These are phyloP conservation scores for Tetrapisispora iriomotensis DNA, from an alignment of 805 yeast species.

Conservation along the genomic window DNA sequence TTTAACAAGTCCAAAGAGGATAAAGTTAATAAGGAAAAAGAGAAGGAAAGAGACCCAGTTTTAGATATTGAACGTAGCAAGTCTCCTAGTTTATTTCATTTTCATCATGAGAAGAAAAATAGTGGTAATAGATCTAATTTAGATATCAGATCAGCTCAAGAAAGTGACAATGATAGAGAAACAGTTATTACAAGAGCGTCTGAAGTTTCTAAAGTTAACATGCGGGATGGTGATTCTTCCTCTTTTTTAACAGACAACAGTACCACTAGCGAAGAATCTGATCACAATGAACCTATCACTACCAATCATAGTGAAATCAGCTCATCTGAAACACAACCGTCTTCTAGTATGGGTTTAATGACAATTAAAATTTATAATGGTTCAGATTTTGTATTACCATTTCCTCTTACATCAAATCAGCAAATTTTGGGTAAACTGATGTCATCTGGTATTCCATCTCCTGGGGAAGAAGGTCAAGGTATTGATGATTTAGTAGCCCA, in stretches of 20 bases:
- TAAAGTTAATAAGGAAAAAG: conserved; percentile 6
- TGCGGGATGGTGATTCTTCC: conserved; percentile 5
- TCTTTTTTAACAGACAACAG: conserved; percentile 5
- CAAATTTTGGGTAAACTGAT: conserved; percentile 52
- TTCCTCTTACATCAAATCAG: conserved; percentile 52
- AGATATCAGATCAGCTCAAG: neutral
- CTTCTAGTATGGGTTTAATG: conserved; percentile 45
- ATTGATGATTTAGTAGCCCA: conserved; percentile 16
- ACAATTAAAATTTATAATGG: conserved; percentile 71
- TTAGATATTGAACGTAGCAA: neutral
- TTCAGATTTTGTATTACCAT: conserved; percentile 55
- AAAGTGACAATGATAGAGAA: neutral
- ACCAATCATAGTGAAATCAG: neutral
- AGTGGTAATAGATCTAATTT: neutral
- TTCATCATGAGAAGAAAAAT: conserved; percentile 4
- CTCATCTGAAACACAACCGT: neutral
- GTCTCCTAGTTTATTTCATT: neutral
- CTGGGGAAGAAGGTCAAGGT: conserved; percentile 8
- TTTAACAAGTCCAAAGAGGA: conserved; percentile 22
- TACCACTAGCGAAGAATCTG: conserved; percentile 3
- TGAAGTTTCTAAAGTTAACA: conserved; percentile 4
- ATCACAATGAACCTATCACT: neutral
- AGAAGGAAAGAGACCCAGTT: neutral
- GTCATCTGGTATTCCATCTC: conserved; percentile 35
- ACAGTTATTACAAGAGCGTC: neutral